Percentiles rank a stretch among this genome's conserved stretches.
These are phyloP conservation scores for Allium cepa DNA, from an alignment of 106 monocot genomes.

Conservation along the genomic window DNA sequence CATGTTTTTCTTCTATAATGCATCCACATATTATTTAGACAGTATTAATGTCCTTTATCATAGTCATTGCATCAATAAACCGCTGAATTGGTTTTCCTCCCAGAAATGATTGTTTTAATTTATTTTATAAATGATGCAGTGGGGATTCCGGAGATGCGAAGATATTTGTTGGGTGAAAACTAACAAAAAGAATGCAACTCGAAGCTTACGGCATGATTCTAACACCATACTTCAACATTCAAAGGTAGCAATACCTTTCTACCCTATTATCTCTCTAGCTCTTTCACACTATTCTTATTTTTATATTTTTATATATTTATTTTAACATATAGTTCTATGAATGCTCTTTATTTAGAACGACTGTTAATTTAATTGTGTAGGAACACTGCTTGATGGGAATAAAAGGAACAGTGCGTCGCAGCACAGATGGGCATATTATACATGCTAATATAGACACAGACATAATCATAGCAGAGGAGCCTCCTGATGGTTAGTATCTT, in stretches of 20 bases:
- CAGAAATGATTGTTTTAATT: neutral
- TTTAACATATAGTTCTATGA: neutral
- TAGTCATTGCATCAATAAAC: too few relatives aligned
- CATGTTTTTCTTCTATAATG: too few relatives aligned
- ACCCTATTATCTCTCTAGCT: neutral
- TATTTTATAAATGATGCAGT: slow-evolving; percentile 32
- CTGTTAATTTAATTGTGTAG: slow-evolving; percentile 19
- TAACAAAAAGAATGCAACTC: slow-evolving; percentile 84
- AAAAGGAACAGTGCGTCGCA: slow-evolving; percentile 96
- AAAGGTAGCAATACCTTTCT: slow-evolving; percentile 38
- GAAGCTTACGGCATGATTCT: slow-evolving; percentile 88
- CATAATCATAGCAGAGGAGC: slow-evolving; percentile 94
- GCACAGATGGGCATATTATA: slow-evolving; percentile 97
- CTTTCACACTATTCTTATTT: neutral
- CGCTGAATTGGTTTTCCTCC: neutral
- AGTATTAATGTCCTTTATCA: too few relatives aligned
- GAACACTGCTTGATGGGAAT: slow-evolving; percentile 99
- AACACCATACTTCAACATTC: slow-evolving; percentile 91
- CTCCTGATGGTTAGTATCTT: slow-evolving; percentile 65
- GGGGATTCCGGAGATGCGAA: slow-evolving; percentile 98
- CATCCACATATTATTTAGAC: too few relatives aligned
- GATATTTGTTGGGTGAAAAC: slow-evolving; percentile 99
- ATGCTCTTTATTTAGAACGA: neutral
- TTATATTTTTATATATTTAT: neutral
- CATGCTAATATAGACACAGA: slow-evolving; percentile 99